Conservation (phyloP, 208 protist genomes). For the Leishmania tropica region DNA sequence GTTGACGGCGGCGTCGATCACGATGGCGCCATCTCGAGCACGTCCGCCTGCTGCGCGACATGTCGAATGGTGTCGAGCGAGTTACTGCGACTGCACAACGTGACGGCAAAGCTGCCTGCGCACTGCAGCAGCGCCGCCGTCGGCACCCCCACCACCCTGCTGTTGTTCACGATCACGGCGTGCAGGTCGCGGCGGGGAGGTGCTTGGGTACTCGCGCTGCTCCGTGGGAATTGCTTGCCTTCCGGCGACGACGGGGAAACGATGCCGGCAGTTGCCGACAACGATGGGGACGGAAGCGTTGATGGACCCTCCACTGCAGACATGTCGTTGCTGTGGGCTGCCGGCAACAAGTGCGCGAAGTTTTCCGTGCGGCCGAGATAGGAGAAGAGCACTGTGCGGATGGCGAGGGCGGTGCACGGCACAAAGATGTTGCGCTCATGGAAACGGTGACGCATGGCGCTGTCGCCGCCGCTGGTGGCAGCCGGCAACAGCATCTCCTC, state of each 20-base stretch:
- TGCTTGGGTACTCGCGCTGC: neutral
- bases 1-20: slow-evolving; percentile 98
- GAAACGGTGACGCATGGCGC: slow-evolving; percentile 32
- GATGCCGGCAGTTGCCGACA: neutral
- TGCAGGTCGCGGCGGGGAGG: slow-evolving; percentile 38
- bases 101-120: slow-evolving; percentile 88
- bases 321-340: slow-evolving; percentile 1
- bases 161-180: slow-evolving; percentile 95
- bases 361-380: slow-evolving; percentile 37
- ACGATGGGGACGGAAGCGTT: neutral
- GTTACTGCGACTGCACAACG: slow-evolving; percentile 90
- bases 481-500: slow-evolving; percentile 28
- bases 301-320: too few species aligned
- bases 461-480: slow-evolving; percentile 15
- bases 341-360: slow-evolving; percentile 10
- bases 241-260: neutral
- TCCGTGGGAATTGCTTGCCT: neutral
- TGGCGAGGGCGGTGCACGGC: slow-evolving; percentile 63
- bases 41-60: slow-evolving; percentile 70
- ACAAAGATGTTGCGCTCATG: slow-evolving; percentile 67
- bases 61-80: slow-evolving; percentile 55
- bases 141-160: slow-evolving; percentile 94
- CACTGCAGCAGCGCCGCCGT: slow-evolving; percentile 86
- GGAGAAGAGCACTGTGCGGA: slow-evolving; percentile 62
- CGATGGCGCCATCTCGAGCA: slow-evolving; percentile 93